These are phyloP conservation scores for Hypoxylon sp. DNA, from an alignment of 2,329 filamentous ascomycete species.

Conservation along the genomic window DNA sequence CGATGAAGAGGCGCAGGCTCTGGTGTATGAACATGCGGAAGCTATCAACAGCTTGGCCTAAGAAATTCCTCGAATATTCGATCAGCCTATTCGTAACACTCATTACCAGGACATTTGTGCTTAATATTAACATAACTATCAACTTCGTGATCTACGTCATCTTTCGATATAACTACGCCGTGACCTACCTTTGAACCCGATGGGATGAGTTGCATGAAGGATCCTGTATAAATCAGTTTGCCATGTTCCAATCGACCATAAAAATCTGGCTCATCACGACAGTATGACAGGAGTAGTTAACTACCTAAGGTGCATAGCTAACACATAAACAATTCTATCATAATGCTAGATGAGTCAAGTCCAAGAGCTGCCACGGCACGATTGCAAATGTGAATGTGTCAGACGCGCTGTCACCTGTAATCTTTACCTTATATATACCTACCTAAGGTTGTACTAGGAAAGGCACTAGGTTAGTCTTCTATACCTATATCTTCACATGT, in stretches of 20 bases:
- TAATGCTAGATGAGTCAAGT: too few relatives aligned
- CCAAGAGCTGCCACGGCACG: too few relatives aligned
- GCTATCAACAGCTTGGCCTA: constrained; percentile 49
- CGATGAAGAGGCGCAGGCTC: constrained; percentile 57
- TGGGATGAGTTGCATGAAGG: constrained; percentile 29
- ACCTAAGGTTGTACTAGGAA: too few relatives aligned
- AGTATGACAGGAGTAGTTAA: too few relatives aligned
- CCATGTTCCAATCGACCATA: too few relatives aligned
- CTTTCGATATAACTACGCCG: constrained; percentile 28
- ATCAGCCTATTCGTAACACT: too few relatives aligned
- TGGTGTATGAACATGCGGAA: constrained; percentile 60
- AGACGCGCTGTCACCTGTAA: too few relatives aligned
- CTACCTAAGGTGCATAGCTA: too few relatives aligned
- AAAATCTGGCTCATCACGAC: too few relatives aligned
- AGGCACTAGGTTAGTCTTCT: not conserved
- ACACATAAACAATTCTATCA: too few relatives aligned
- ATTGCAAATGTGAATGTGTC: too few relatives aligned
- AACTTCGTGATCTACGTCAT: constrained; percentile 18
- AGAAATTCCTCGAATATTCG: not conserved
- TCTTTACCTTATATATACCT: too few relatives aligned
- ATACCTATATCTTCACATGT: constrained; percentile 31
- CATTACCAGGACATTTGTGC: not conserved
- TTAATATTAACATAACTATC: constrained; percentile 21
- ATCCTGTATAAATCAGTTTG: constrained; percentile 8
- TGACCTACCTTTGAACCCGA: constrained; percentile 24